Percentiles rank a stretch among this genome's conserved stretches.
These are phyloP conservation scores for Hygrophorus pudorinus DNA, from an alignment of 768 basidiomycete genomes.

Conservation along the genomic window DNA sequence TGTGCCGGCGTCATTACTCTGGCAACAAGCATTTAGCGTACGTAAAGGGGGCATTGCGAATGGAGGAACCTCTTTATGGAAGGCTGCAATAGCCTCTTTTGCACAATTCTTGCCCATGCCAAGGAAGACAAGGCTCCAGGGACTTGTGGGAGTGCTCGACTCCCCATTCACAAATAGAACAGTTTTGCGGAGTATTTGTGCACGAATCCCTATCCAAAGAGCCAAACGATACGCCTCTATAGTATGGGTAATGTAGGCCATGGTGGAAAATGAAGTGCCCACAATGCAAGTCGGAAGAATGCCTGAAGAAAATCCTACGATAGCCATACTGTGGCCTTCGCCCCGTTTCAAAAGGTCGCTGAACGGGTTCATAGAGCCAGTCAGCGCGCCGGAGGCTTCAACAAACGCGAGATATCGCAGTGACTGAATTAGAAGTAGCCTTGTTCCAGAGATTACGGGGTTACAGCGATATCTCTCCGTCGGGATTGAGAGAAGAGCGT, in stretches of 20 bases:
- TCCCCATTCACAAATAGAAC: slow-evolving; percentile 6
- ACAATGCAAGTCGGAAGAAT: slow-evolving; percentile 34
- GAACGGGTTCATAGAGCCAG: slow-evolving; percentile 14
- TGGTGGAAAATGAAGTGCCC: slow-evolving; percentile 22
- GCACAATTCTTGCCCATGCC: slow-evolving; percentile 16
- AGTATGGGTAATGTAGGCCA: slow-evolving; percentile 25
- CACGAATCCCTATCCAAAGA: slow-evolving; percentile 33
- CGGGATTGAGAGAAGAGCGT: slow-evolving; percentile 28
- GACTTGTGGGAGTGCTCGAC: slow-evolving; percentile 14
- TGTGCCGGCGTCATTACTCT: slow-evolving; percentile 4
- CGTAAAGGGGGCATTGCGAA: slow-evolving; percentile 6
- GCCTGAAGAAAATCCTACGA: slow-evolving; percentile 38
- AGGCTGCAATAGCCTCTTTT: slow-evolving; percentile 11
- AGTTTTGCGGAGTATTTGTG: slow-evolving; percentile 22
- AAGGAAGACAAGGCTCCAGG: slow-evolving; percentile 39
- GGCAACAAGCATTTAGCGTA: slow-evolving; percentile 16
- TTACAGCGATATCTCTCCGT: slow-evolving; percentile 29
- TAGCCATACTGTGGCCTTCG: slow-evolving; percentile 21
- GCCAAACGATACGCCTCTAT: slow-evolving; percentile 30
- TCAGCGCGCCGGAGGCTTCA: slow-evolving; percentile 12
- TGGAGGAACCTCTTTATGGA: slow-evolving; percentile 7
- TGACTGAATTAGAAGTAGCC: slow-evolving; percentile 40
- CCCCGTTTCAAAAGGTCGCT: slow-evolving; percentile 24
- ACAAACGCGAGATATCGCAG: slow-evolving; percentile 42
- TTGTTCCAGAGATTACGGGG: slow-evolving; percentile 37